phyloP scores from a whole-genome alignment of 2,329 filamentous ascomycete genomes.

The Pseudocercospora macadamiae region DNA sequence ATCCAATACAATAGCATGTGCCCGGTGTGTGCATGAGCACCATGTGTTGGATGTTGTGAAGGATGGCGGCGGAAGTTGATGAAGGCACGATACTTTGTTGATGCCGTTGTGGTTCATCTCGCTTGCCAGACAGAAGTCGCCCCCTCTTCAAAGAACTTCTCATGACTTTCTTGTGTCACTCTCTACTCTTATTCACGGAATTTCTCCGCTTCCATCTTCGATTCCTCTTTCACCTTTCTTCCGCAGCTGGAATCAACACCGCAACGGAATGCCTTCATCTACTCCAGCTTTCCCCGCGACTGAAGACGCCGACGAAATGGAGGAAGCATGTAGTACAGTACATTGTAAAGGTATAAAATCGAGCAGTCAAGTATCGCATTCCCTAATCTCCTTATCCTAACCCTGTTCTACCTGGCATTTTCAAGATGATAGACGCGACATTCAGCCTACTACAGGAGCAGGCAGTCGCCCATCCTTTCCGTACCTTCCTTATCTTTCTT shows the following conservation, averaged over 20 bases:
- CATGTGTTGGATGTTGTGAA: too few relatives aligned
- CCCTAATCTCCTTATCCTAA: background rate
- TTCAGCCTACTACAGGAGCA: constrained; percentile 10
- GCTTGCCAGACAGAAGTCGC: background rate
- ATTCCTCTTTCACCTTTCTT: background rate
- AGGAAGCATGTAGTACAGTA: background rate
- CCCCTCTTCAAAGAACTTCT: too few relatives aligned
- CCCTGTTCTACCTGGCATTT: background rate
- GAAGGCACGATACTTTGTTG: background rate
- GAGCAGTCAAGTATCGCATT: background rate
- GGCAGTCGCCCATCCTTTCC: background rate
- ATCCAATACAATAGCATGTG: too few relatives aligned
- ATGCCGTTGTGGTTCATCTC: background rate
- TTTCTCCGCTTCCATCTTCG: too few relatives aligned
- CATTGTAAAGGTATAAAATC: background rate
- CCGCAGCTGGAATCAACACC: constrained; percentile 5
- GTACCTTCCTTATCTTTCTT: constrained; percentile 16
- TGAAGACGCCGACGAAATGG: background rate
- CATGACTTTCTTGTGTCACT: too few relatives aligned
- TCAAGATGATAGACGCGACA: constrained; percentile 14
- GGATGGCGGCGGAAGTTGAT: background rate
- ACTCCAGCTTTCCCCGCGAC: background rate
- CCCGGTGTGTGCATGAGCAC: too few relatives aligned
- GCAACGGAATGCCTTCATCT: constrained; percentile 12
- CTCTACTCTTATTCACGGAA: too few relatives aligned